These are phyloP conservation scores for Aspergillus heteromorphus DNA, from an alignment of 495 filamentous ascomycete genomes.

Conservation along the genomic window DNA sequence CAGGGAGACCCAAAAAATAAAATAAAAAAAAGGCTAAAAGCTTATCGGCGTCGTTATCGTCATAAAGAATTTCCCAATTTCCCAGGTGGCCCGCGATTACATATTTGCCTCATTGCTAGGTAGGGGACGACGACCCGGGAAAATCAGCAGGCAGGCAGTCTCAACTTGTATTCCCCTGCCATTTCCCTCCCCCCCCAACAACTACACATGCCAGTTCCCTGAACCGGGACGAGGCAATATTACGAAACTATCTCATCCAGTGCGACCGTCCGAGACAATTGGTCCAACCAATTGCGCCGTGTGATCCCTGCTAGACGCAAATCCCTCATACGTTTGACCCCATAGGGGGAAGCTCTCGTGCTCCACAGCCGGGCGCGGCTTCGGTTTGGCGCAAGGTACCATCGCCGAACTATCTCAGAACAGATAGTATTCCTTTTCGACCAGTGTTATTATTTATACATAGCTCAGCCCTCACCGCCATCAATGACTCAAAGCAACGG, in stretches of 20 bases:
- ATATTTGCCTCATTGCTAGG: constrained; percentile 17
- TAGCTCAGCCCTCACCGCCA: constrained; percentile 34
- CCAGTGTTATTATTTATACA: constrained; percentile 16
- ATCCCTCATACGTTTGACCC: constrained; percentile 28
- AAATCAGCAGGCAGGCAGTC: constrained; percentile 15
- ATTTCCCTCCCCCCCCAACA: constrained; percentile 8
- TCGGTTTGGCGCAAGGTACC: constrained; percentile 27
- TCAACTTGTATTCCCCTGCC: constrained; percentile 12
- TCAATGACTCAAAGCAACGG: constrained; percentile 38
- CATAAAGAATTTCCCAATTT: constrained; percentile 3
- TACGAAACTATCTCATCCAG: constrained; percentile 3
- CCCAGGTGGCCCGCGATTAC: constrained; percentile 2
- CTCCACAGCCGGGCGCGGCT: constrained; percentile 24
- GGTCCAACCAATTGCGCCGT: constrained; percentile 7
- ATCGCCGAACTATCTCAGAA: constrained; percentile 30
- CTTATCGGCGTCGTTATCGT: constrained; percentile 18
- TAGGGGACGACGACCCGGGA: too few species aligned
- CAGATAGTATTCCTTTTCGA: constrained; percentile 6
- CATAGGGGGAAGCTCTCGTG: constrained; percentile 22
- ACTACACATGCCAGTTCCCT: constrained; percentile 8
- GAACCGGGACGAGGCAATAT: constrained; percentile 7
- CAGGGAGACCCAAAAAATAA: too few species aligned
- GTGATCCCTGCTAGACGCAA: constrained; percentile 15
- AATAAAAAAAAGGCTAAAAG: constrained; percentile 11
- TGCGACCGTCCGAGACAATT: constrained; percentile 19